Conservation (phyloP, 2,329 filamentous ascomycete species). For the Hymenoscyphus infarciens region DNA sequence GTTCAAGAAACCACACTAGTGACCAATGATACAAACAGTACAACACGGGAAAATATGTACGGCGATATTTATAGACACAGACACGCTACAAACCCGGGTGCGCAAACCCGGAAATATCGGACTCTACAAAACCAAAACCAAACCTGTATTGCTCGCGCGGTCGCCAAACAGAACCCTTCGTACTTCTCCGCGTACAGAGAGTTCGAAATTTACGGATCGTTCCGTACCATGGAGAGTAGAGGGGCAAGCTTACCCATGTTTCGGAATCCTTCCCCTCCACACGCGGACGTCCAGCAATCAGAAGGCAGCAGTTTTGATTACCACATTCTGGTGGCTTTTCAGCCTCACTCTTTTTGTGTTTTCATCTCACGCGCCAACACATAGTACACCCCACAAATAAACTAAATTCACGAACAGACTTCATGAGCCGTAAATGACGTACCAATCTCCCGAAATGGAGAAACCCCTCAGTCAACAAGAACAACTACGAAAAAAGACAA, state of each 20-base stretch:
- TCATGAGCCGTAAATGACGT: slow-evolving; percentile 3
- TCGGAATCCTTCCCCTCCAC: slow-evolving; percentile 4
- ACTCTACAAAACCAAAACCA: too few relatives aligned
- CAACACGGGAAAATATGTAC: neutral
- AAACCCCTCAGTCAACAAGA: slow-evolving; percentile 1
- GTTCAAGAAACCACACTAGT: neutral
- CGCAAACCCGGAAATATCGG: too few relatives aligned
- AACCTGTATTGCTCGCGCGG: too few relatives aligned
- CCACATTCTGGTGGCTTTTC: slow-evolving; percentile 2
- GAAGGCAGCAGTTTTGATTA: neutral
- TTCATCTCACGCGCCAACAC: too few relatives aligned
- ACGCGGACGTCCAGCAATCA: slow-evolving; percentile 8
- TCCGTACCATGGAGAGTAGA: neutral
- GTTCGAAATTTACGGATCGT: neutral
- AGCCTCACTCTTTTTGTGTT: slow-evolving; percentile 5
- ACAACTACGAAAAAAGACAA: neutral
- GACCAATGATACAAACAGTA: too few relatives aligned
- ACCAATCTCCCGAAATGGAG: neutral
- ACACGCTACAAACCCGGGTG: neutral
- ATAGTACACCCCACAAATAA: neutral
- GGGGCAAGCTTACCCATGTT: neutral
- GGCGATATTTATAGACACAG: neutral
- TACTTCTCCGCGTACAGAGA: too few relatives aligned
- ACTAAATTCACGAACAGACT: neutral
- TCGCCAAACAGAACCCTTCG: too few relatives aligned